Evolutionary conservation across 2,329 filamentous ascomycete species (phyloP).

Genomic region (Aspergillus japonicus): DNA sequence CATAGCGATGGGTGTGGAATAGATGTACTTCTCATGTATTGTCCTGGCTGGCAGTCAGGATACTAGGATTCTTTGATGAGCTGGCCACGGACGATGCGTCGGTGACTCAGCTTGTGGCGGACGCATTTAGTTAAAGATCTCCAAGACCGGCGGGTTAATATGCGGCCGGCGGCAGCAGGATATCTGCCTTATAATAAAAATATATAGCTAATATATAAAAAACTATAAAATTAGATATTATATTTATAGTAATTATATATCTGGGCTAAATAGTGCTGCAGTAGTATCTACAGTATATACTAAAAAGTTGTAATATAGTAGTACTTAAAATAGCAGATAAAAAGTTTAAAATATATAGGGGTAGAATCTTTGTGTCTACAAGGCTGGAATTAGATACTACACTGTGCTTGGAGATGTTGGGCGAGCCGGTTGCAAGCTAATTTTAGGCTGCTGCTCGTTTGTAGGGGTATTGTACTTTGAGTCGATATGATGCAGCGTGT

Average conservation of each 20-base stretch:
- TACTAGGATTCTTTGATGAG: no score
- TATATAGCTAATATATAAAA: no score
- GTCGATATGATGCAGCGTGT: no score
- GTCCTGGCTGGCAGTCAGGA: no score
- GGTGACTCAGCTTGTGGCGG: slow-evolving; percentile 21
- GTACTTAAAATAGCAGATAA: slow-evolving; percentile 22
- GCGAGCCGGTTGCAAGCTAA: slow-evolving; percentile 17
- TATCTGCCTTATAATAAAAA: no score
- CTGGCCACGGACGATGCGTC: slow-evolving; percentile 14
- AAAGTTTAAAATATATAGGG: slow-evolving; percentile 16
- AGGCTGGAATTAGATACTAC: slow-evolving; percentile 12
- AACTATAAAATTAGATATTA: no score
- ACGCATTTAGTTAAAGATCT: slow-evolving; percentile 27
- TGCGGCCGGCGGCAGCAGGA: slow-evolving; percentile 22
- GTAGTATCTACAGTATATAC: slow-evolving; percentile 12
- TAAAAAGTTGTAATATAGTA: slow-evolving; percentile 20
- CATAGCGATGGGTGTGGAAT: no score
- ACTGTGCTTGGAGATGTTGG: slow-evolving; percentile 11
- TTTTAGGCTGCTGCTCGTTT: neutral
- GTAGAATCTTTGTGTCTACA: slow-evolving; percentile 7
- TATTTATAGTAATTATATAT: no score
- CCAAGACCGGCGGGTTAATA: slow-evolving; percentile 21
- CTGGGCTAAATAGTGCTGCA: slow-evolving; percentile 21
- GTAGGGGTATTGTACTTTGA: no score
- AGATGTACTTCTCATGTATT: no score